Base-by-base conservation (phyloP, 2,329 filamentous ascomycete species). In the Aspergillus luchuensis region DNA sequence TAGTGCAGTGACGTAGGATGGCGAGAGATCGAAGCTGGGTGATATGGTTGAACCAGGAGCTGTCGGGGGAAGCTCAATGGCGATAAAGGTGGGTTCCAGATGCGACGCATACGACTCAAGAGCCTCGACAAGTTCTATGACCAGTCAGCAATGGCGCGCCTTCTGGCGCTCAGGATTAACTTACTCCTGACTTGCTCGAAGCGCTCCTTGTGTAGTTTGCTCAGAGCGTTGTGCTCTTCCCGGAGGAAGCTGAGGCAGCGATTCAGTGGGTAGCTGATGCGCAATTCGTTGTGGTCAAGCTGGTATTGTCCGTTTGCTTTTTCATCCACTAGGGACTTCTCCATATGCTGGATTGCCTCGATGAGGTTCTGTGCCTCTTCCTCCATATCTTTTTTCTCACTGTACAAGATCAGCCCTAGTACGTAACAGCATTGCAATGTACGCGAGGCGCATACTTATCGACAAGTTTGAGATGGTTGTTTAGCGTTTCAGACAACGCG, bases 61-160 rank as follows among this genome's bases (percentile, higher is more conserved):
- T 3, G 90, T 92, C 0, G 94, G 94, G 1, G 95, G 95, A 6
- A 99, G 85, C 43, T 89, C 85, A 71, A 98, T 88, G 72, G 89
- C 87, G 66, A 98, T 86, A 74, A 98, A 98, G 2, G 89, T 89
- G 10, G 91, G 81, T 75, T 99, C 95, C 50, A 99, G 90, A 74
- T 98, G 95, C 8, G 91, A 96, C 1, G 95, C 96, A 76, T 98
- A 99, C 5, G 94, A 97, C 74, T 97, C 90, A 54, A 99, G 88
- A 4, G 94, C 94, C 77, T 96, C 88, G 23, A 92, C 92, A 65
- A 99, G 89, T 82, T 97, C 92, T 96, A 68, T 15, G n/a, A 1
- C 21, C 3, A 15, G 63, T 79, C 59, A 78, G 73, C 54, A 21
- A 17, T 28, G 17, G 11, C 43, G 21, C 25, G 1, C 17, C 1